Evolutionary conservation across 768 basidiomycete genomes (phyloP), one percentile per base, ranked within the genome.

Genomic region (Psilocybe azurescens): DNA sequence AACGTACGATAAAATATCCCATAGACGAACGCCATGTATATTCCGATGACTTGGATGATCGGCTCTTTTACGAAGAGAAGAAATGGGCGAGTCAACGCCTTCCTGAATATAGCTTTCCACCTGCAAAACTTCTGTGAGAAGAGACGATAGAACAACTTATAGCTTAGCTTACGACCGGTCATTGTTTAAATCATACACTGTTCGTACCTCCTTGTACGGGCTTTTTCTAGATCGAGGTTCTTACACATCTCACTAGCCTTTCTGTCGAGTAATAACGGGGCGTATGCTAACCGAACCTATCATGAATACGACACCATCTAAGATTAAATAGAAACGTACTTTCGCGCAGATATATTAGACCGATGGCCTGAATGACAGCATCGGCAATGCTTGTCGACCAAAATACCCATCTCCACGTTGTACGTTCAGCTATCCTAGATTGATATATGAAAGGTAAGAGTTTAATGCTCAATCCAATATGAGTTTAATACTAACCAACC

Each of bases 351-450:
- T 74, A 83, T 30, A 89, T 73, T 0, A 90, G 8, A 1, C 90
- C 89, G 1, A 81, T 62, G 0, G 82, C 51, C 67, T 91, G 89
- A 36, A 92, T 71, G 36, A 71, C 64, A 0, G 75, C 86, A 61
- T 85, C 86, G 0, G 81, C 77, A 39, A 90, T 87, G 32, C 78
- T 84, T 3, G 87, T 87, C 0, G 88, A 83, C 85, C 89, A 89
- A 70, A 91, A 92, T 33, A 90, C 88, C 89, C 89, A 91, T 70
- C 87, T 77, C 90, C 90, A 91, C 0, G 86, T 87, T 0, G 87
- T 82, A 41, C 74, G 76, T 46, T 90, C 77, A 0, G 86, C 84
- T 29, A 92, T 83, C 80, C 81, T 81, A 58, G 29, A 24, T 46
- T 8, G 36, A 36, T 11, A 29, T 32, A 24, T 2, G 24, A 0